phyloP scores from a whole-genome alignment of 805 yeast genomes.

The Candida coquimbonensis region DNA sequence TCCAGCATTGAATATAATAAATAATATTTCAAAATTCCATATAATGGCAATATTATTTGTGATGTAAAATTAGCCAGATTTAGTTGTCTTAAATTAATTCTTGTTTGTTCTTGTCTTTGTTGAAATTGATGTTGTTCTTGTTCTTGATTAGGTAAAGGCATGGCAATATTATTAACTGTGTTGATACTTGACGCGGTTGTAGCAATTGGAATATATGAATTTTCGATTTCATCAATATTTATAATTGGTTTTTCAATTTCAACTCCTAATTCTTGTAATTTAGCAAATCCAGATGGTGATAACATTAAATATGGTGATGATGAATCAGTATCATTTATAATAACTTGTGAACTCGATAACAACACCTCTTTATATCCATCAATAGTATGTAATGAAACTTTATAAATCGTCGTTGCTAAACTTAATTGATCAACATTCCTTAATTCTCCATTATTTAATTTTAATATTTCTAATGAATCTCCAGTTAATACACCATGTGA shows the following conservation, averaged over 20 bases:
- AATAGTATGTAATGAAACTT: slow-evolving; percentile 10
- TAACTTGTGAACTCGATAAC: slow-evolving; percentile 20
- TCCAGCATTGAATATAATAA: not conserved
- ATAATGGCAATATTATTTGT: not conserved
- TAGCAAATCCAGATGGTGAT: slow-evolving; percentile 22
- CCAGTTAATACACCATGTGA: slow-evolving; percentile 18
- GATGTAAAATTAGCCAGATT: not conserved
- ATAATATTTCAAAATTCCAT: not conserved
- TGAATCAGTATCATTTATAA: slow-evolving; percentile 21
- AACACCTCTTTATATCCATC: slow-evolving; percentile 12
- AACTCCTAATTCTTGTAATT: slow-evolving; percentile 13
- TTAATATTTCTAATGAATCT: slow-evolving; percentile 14
- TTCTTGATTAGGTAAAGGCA: not conserved
- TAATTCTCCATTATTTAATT: slow-evolving; percentile 19
- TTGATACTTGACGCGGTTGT: not conserved
- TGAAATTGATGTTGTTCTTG: not conserved
- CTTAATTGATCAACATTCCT: slow-evolving; percentile 17
- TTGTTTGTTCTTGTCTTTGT: not conserved
- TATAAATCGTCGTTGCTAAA: slow-evolving; percentile 5
- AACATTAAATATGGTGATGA: slow-evolving; percentile 22
- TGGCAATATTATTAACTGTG: no score
- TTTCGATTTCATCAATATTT: not conserved
- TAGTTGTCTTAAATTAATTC: not conserved
- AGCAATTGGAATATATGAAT: not conserved
- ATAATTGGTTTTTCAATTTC: slow-evolving; percentile 15